Percentiles rank a stretch among this genome's conserved stretches.
phyloP scores from a whole-genome alignment of 1,284 basidiomycete species.

The Moesziomyces sp. region DNA sequence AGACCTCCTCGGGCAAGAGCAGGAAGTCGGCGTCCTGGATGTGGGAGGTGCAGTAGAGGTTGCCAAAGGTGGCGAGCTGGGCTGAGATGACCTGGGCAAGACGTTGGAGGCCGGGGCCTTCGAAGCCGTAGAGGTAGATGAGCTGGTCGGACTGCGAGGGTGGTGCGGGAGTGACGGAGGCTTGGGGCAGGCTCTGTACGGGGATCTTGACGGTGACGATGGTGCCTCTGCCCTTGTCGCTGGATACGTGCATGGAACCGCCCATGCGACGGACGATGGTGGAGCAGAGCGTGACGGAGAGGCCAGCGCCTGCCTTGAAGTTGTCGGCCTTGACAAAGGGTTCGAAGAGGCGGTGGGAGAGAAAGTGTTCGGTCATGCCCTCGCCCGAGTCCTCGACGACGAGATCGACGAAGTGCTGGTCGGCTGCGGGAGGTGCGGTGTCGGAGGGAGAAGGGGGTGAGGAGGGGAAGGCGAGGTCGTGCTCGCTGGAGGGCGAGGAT shows the following conservation, averaged over 20 bases:
- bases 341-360: constrained; percentile 44
- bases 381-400: constrained; percentile 51
- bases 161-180: constrained; percentile 10
- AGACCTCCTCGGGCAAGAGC: constrained; percentile 51
- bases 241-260: constrained; percentile 51
- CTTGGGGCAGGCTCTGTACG: constrained; percentile 29
- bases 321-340: constrained; percentile 54
- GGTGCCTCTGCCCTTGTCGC: constrained; percentile 50
- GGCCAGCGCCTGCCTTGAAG: constrained; percentile 48
- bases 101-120: constrained; percentile 47
- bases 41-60: constrained; percentile 50
- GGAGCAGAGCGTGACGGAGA: constrained; percentile 39
- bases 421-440: neutral
- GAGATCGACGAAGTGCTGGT: constrained; percentile 37
- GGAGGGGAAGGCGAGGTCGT: constrained; percentile 9
- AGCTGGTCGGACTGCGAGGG: constrained; percentile 39
- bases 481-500: constrained; percentile 6
- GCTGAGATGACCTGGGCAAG: constrained; percentile 48
- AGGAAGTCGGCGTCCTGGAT: constrained; percentile 47
- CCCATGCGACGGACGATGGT: constrained; percentile 46
- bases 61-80: constrained; percentile 53
- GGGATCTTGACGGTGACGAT: constrained; percentile 48
- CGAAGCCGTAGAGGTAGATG: constrained; percentile 50
- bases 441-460: neutral
- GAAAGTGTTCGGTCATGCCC: constrained; percentile 55